A percentile compares a stretch with the other conserved stretches of the same genome.
Conservation (phyloP, 768 basidiomycete genomes). For the Lactarius trivialis region DNA sequence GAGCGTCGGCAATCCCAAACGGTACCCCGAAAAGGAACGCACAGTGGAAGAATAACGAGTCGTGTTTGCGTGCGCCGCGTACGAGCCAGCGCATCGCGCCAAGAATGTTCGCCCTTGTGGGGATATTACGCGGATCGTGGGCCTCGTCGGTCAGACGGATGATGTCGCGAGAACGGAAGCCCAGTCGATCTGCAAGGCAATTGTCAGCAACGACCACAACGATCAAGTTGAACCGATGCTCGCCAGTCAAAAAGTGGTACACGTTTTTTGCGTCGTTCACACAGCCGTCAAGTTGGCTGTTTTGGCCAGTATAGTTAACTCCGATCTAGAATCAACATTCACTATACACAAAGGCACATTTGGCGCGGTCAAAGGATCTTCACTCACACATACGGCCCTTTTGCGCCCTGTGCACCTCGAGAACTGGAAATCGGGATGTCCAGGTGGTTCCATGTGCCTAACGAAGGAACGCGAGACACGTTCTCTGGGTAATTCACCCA, state of each 20-base stretch:
- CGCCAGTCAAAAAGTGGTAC: constrained; percentile 34
- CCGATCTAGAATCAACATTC: constrained; percentile 34
- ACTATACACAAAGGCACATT: background rate
- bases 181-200: constrained; percentile 30
- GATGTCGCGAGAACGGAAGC: constrained; percentile 40
- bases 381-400: constrained; percentile 36
- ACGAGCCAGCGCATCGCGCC: constrained; percentile 48
- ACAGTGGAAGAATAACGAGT: constrained; percentile 40
- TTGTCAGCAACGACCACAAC: background rate
- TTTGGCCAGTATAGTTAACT: constrained; percentile 39
- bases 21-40: background rate
- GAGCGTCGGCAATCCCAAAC: background rate
- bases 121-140: constrained; percentile 32
- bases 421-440: constrained; percentile 31
- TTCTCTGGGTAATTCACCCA: background rate
- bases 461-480: background rate
- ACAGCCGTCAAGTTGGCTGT: constrained; percentile 37
- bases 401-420: constrained; percentile 40
- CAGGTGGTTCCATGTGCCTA: background rate
- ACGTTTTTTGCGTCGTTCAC: constrained; percentile 46
- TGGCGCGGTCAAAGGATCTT: background rate
- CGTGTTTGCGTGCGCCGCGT: constrained; percentile 39
- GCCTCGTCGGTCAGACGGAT: constrained; percentile 44
- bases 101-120: constrained; percentile 44
- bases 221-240: background rate